These are phyloP conservation scores for Penicillium occitanis DNA, from an alignment of 2,329 filamentous ascomycete genomes.

Conservation along the genomic window DNA sequence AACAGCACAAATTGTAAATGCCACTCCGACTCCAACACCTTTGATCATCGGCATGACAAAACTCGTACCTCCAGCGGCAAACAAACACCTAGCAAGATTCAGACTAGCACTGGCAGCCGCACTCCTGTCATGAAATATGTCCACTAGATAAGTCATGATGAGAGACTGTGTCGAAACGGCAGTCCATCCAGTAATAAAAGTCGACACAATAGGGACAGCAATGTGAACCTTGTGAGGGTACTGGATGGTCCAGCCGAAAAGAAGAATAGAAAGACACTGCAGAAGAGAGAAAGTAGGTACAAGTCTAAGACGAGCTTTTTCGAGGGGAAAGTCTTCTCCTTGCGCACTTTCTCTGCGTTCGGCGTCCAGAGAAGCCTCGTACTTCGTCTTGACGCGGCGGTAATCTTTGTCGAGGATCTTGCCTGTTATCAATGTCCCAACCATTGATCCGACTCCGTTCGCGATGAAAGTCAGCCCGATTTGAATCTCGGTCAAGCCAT, in stretches of 20 bases:
- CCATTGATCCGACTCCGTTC: constrained; percentile 56
- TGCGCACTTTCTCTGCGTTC: constrained; percentile 2
- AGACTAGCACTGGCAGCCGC: constrained; percentile 55
- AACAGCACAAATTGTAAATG: constrained; percentile 49
- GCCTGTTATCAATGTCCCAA: constrained; percentile 54
- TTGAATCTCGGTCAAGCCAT: constrained; percentile 47
- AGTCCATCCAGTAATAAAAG: constrained; percentile 56
- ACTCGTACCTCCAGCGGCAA: constrained; percentile 54
- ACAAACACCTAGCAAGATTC: constrained; percentile 55
- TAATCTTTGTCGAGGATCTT: constrained; percentile 57
- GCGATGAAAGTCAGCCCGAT: constrained; percentile 56
- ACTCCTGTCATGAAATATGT: constrained; percentile 52
- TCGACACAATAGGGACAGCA: constrained; percentile 51
- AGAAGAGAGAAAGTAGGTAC: constrained; percentile 48
- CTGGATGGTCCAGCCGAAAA: constrained; percentile 57
- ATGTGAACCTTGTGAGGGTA: constrained; percentile 47
- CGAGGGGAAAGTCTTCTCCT: constrained; percentile 46
- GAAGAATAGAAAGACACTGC: constrained; percentile 49
- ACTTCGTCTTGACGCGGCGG: constrained; percentile 39
- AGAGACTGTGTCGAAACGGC: constrained; percentile 51
- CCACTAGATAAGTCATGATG: constrained; percentile 55
- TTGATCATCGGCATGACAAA: constrained; percentile 53
- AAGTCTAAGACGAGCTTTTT: constrained; percentile 53
- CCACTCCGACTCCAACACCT: constrained; percentile 47
- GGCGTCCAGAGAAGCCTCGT: constrained; percentile 24